Evolutionary conservation across 495 filamentous ascomycete species (phyloP).

Genomic region (Acidiella bohemica): DNA sequence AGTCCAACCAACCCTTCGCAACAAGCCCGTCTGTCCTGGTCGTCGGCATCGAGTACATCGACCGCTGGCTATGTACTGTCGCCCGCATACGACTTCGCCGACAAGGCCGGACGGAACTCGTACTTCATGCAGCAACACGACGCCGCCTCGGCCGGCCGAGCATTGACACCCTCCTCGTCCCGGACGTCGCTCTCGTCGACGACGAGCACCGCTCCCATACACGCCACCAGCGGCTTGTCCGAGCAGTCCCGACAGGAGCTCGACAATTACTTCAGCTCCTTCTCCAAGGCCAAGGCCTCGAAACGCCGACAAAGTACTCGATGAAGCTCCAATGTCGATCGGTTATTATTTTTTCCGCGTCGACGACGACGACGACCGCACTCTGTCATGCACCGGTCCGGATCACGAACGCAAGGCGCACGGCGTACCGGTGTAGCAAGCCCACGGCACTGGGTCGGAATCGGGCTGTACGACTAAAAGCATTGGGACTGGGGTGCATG

Average conservation of each 20-base stretch:
- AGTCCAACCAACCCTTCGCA: neutral
- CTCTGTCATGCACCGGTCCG: neutral
- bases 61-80: conserved; percentile 43
- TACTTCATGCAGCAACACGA: conserved; percentile 19
- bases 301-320: conserved; percentile 41
- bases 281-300: conserved; percentile 64
- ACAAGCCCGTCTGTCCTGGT: conserved; percentile 1
- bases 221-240: conserved; percentile 30
- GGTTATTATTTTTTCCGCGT: neutral
- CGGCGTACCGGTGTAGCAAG: neutral
- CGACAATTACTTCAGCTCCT: conserved; percentile 71
- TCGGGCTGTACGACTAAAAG: conserved; percentile 3
- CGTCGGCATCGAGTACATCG: conserved; percentile 1
- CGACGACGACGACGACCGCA: neutral
- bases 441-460: neutral
- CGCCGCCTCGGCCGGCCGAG: conserved; percentile 12
- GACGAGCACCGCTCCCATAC: conserved; percentile 35
- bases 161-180: conserved; percentile 66
- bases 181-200: conserved; percentile 75
- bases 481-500: neutral
- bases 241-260: conserved; percentile 68
- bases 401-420: neutral
- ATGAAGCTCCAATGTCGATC: conserved; percentile 1
- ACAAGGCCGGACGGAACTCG: conserved; percentile 12
- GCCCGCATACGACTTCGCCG: conserved; percentile 30